Evolutionary conservation across 306 rosid species (phyloP), one percentile per base, ranked within the genome.

Genomic region (Malus sylvestris): DNA sequence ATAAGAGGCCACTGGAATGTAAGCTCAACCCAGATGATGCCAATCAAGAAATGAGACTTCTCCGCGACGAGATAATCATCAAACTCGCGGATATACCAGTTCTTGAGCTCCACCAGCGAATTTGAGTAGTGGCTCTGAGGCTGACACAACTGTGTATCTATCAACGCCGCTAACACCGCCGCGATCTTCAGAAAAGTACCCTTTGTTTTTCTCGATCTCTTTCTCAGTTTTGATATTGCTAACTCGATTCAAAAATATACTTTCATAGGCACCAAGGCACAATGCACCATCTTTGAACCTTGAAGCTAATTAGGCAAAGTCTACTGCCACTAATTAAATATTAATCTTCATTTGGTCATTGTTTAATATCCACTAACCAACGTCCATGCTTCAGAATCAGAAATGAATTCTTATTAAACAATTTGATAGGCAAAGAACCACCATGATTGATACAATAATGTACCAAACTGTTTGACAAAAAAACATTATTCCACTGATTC

Each of bases 1-100:
- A 75, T 27, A 16, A 91, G 88, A 3, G 98, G 96, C 93, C 96
- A 94, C 81, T 90, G 95, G 67, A 94, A 91, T 68, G 90, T 71
- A 33, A 90, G 85, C 85, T 91, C 91, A 10, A 83, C 81, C 94
- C 91, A 90, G 66, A 89, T 75, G 16, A 94, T 76, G 1, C 94
- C 98, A 4, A 86, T 79, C 52, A 89, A 85, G 72, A 94, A 94
- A 71, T 75, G 76, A 8, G 97, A 96, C 76, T 87, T 83, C 51
- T 91, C 89, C 4, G 57, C 42, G n/a, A 85, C 35, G 13, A 90
- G 74, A 69, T 92, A 90, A 62, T 94, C 95, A 2, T 74, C 90
- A 14, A 60, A 94, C 70, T 85, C 84, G 32, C 69, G 38, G 2
- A 65, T 25, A 79, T 86, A 91, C 82, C 89, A 85, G 2, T 18